phyloP scores from a whole-genome alignment of 805 yeast genomes.

The Ogataea trehalophila region DNA sequence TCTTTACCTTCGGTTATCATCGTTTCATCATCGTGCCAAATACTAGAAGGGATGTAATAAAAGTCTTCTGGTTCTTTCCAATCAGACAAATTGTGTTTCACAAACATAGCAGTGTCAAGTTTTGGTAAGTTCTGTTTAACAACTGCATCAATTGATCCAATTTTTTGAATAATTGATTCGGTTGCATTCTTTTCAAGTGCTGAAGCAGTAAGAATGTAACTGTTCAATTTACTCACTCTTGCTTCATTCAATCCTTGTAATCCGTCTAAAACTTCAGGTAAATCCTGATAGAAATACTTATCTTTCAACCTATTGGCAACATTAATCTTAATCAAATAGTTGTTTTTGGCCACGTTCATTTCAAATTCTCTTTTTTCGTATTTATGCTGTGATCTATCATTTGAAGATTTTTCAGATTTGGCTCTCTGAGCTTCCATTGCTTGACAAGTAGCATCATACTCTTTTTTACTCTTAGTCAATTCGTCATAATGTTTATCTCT shows the following conservation, averaged over 20 bases:
- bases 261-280: conserved; percentile 84
- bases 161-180: conserved; percentile 41
- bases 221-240: conserved; percentile 67
- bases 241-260: conserved; percentile 80
- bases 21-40: conserved; percentile 95
- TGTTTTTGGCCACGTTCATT: conserved; percentile 87
- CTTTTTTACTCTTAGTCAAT: conserved; percentile 59
- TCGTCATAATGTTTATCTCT: conserved; percentile 48
- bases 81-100: conserved; percentile 69
- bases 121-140: conserved; percentile 66
- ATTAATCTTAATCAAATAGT: conserved; percentile 72
- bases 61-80: conserved; percentile 91
- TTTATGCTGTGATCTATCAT: conserved; percentile 47
- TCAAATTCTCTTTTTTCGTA: conserved; percentile 60
- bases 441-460: conserved; percentile 78
- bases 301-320: conserved; percentile 89
- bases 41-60: conserved; percentile 77
- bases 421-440: conserved; percentile 75
- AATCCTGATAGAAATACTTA: conserved; percentile 86
- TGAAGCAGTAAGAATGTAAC: conserved; percentile 57
- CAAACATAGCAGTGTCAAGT: conserved; percentile 84
- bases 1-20: conserved; percentile 56
- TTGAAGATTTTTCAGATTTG: conserved; percentile 56
- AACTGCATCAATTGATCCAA: conserved; percentile 46
- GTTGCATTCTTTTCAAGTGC: conserved; percentile 48